Base-by-base conservation (phyloP, 768 basidiomycete genomes). In the Suillus lakei region DNA sequence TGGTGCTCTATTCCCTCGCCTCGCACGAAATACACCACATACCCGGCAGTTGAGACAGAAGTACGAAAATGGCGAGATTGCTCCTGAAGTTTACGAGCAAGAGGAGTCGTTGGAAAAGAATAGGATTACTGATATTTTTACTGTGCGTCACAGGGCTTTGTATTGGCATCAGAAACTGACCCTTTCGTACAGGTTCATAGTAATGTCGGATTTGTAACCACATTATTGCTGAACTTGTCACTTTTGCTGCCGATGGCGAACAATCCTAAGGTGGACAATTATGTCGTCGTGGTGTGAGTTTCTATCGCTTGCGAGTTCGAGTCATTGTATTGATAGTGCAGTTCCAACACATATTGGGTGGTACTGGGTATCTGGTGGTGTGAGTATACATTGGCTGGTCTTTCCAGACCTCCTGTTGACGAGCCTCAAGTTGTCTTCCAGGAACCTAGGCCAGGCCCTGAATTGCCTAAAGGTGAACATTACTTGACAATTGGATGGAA, bases 401-500 rank as follows among this genome's bases (percentile, higher is more conserved):
- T 28, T 36, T 54, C 18, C 68, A 43, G 43, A 61, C 36, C 56
- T 50, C 30, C 18, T 21, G 60, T 13, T 39, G 36, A 41, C 66
- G 53, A 62, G 28, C 3, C 18, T 55, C 0, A 62, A 93, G 92
- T 95, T 70, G 85, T 95, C 58, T 95, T 87, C 74, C 94, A 96
- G 74, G 85, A 92, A 71, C 91, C 89, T 23, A 87, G 94, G 9
- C 89, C 91, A 2, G 94, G 94, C 0, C 91, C 93, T 60, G 77
- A 87, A 13, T 79, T 96, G 36, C 94, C 94, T 0, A 89, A 89
- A 68, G 89, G 89, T 60, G 88, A 93, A 68, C 84, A 77, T 65
- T 95, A 95, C 71, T 66, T 95, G 34, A 92, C 91, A 0, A 85
- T 96, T 54, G 94, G 94, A 53, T 95, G 91, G 90, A 93, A 91